Evolutionary conservation across 2,329 filamentous ascomycete genomes (phyloP).

Genomic region (Didymella arachidicola): DNA sequence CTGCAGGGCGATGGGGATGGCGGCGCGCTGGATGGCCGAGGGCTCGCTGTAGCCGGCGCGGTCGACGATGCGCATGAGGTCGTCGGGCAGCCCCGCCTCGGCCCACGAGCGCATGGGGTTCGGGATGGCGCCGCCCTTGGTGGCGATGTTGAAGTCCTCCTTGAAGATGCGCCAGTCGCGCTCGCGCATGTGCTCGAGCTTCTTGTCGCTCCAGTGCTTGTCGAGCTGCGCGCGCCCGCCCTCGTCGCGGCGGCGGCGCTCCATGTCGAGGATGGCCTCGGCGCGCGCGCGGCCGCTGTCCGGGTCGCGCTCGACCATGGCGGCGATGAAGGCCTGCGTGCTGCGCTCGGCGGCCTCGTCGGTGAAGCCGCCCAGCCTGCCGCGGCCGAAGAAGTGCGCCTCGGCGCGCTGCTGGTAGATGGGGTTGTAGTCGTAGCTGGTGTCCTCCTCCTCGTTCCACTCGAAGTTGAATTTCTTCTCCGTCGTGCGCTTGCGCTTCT

Average conservation of each 20-base stretch:
- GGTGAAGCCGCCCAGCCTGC: slow-evolving; percentile 71
- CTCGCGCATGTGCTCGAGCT: slow-evolving; percentile 90
- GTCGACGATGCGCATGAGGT: slow-evolving; percentile 81
- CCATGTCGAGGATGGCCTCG: slow-evolving; percentile 83
- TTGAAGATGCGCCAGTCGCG: slow-evolving; percentile 99
- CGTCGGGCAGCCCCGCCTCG: slow-evolving; percentile 80
- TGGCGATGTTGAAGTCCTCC: slow-evolving; percentile 96
- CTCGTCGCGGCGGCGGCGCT: slow-evolving; percentile 76
- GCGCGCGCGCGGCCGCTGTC: slow-evolving; percentile 81
- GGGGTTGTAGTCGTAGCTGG: slow-evolving; percentile 81
- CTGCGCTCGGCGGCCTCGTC: slow-evolving; percentile 63
- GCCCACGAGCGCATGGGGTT: slow-evolving; percentile 96
- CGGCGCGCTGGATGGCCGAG: slow-evolving; percentile 88
- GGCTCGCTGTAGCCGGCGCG: slow-evolving; percentile 91
- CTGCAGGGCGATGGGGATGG: slow-evolving; percentile 93
- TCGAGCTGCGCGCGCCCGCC: slow-evolving; percentile 77
- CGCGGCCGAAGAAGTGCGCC: slow-evolving; percentile 73
- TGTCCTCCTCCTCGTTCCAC: slow-evolving; percentile 96
- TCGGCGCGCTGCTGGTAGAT: slow-evolving; percentile 75
- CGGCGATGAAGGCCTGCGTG: slow-evolving; percentile 67
- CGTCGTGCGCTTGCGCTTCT: slow-evolving; percentile 90
- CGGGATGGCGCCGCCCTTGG: slow-evolving; percentile 89
- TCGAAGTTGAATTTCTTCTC: slow-evolving; percentile 99
- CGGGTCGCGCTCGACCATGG: slow-evolving; percentile 75
- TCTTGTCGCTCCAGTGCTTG: slow-evolving; percentile 96